These are phyloP conservation scores for Sporothrix mexicana DNA, from an alignment of 2,329 filamentous ascomycete genomes.

Conservation along the genomic window DNA sequence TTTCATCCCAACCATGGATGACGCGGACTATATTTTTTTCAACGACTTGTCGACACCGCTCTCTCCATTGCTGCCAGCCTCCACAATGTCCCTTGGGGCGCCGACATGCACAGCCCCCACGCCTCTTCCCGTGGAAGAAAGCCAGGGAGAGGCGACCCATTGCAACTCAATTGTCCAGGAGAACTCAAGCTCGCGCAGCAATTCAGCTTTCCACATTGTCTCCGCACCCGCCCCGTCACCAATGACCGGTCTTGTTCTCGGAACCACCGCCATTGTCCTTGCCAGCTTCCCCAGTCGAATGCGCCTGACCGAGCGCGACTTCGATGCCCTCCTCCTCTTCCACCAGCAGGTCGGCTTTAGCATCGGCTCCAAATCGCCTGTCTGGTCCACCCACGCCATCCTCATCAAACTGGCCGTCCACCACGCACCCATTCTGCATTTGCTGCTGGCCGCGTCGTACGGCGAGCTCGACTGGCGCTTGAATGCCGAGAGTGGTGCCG, in stretches of 20 bases:
- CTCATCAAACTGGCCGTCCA: slow-evolving; percentile 29
- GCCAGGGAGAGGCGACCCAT: neutral
- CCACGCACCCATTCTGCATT: slow-evolving; percentile 26
- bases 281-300: slow-evolving; percentile 22
- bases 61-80: neutral
- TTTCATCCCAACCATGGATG: neutral
- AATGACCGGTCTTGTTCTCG: slow-evolving; percentile 9
- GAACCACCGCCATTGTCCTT: slow-evolving; percentile 23
- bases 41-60: slow-evolving; percentile 6
- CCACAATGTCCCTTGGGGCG: neutral
- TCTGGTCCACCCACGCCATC: slow-evolving; percentile 32
- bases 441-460: slow-evolving; percentile 28
- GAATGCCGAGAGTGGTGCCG: neutral
- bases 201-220: neutral
- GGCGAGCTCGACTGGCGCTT: slow-evolving; percentile 29
- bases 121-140: neutral
- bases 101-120: neutral
- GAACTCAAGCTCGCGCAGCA: neutral
- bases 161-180: neutral
- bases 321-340: slow-evolving; percentile 24
- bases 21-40: slow-evolving; percentile 1
- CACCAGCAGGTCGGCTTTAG: slow-evolving; percentile 27
- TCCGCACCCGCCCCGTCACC: neutral
- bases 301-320: slow-evolving; percentile 16
- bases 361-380: slow-evolving; percentile 28